These are phyloP conservation scores for Earliella scabrosa DNA, from an alignment of 1,284 basidiomycete genomes.

Conservation along the genomic window DNA sequence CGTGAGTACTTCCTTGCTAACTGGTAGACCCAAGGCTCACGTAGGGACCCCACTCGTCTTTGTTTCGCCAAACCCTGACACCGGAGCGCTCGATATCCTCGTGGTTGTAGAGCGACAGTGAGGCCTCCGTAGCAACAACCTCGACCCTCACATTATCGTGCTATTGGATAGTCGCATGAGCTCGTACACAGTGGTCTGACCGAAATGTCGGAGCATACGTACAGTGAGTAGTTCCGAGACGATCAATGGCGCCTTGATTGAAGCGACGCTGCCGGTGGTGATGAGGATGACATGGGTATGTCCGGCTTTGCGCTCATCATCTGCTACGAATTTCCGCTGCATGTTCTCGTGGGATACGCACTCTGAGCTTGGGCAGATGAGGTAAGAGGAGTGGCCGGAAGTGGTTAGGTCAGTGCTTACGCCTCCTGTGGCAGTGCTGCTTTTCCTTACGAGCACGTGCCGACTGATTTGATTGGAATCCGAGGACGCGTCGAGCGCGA, in stretches of 20 bases:
- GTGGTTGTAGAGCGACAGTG: constrained; percentile 78
- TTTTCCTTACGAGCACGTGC: constrained; percentile 15
- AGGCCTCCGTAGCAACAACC: constrained; percentile 81
- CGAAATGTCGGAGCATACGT: constrained; percentile 33
- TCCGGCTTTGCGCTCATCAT: constrained; percentile 37
- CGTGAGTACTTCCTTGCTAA: too few relatives aligned
- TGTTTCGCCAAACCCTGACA: constrained; percentile 84
- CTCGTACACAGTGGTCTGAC: not conserved
- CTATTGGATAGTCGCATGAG: constrained; percentile 39
- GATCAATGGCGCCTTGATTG: constrained; percentile 91
- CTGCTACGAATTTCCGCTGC: constrained; percentile 27
- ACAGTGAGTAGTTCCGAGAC: constrained; percentile 78
- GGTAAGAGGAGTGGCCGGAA: not conserved
- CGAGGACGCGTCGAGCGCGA: constrained; percentile 9
- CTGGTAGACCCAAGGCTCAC: too few relatives aligned
- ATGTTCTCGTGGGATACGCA: not conserved
- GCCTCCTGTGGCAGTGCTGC: constrained; percentile 16
- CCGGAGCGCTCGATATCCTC: constrained; percentile 56
- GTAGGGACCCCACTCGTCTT: constrained; percentile 85
- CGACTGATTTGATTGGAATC: constrained; percentile 18
- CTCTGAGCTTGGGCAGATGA: not conserved
- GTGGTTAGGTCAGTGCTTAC: constrained; percentile 16
- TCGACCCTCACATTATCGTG: constrained; percentile 79
- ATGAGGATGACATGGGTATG: constrained; percentile 81
- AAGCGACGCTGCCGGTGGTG: constrained; percentile 92